Conservation (phyloP, 2,329 filamentous ascomycete genomes). For the Lecanicillium sp. region DNA sequence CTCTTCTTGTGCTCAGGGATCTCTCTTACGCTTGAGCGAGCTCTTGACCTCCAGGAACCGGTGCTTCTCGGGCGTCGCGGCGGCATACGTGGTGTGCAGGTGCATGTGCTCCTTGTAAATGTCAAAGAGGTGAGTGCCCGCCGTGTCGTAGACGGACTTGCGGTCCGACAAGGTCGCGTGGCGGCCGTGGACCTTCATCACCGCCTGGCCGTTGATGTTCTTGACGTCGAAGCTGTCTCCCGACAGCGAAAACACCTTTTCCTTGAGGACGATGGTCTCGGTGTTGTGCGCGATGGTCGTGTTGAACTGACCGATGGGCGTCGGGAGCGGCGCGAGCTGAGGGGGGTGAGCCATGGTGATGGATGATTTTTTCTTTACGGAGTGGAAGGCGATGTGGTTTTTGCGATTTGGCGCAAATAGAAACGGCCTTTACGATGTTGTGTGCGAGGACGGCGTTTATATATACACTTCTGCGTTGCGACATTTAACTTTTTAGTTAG, state of each 20-base stretch:
- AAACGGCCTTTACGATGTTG: too few species aligned
- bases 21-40: slow-evolving; percentile 43
- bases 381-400: too few species aligned
- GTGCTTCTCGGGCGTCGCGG: slow-evolving; percentile 38
- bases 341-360: too few species aligned
- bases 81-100: slow-evolving; percentile 46
- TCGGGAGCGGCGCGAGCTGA: slow-evolving; percentile 24
- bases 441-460: too few species aligned
- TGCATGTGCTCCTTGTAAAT: slow-evolving; percentile 47
- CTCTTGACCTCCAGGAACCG: slow-evolving; percentile 51
- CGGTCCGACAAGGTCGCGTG: slow-evolving; percentile 45
- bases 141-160: slow-evolving; percentile 50
- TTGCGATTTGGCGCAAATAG: too few species aligned
- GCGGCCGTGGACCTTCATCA: slow-evolving; percentile 53
- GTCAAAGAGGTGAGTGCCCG: slow-evolving; percentile 50
- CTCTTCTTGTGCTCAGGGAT: too few species aligned
- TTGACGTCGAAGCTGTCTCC: slow-evolving; percentile 61
- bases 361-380: too few species aligned
- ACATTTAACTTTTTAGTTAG: too few species aligned
- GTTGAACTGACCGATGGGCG: slow-evolving; percentile 34
- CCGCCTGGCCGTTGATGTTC: slow-evolving; percentile 43
- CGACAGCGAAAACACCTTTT: slow-evolving; percentile 55
- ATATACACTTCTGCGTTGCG: too few species aligned
- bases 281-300: slow-evolving; percentile 31
- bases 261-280: slow-evolving; percentile 51